Evolutionary conservation across 352 stramenopile species (phyloP), one percentile per base, ranked within the genome.

Genomic region (Thraustotheca clavata): DNA sequence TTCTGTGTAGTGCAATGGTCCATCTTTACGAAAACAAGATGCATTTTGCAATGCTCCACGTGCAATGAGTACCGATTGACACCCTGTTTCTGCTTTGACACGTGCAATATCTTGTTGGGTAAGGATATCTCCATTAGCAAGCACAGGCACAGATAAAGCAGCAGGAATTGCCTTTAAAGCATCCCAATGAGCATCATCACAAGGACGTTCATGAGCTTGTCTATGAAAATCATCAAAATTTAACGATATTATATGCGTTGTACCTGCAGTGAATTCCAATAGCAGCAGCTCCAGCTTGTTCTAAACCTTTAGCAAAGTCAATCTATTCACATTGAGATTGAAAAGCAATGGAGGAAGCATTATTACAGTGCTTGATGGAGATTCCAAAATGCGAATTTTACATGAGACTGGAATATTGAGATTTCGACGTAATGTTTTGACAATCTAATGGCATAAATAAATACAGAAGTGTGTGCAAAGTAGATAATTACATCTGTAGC

Each of bases 51-150:
- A 67, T 4, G 86, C 88, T 0, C 87, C 87, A 9, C 88, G 79
- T 29, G 88, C 88, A 54, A 95, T 76, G 62, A 96, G 75, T 39
- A 95, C 91, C 20, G 80, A 92, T 20, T 72, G 78, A 32, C 74
- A 80, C 3, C 81, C 80, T 0, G 80, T 91, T 43, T 78, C 62
- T n/a, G 73, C 67, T 12, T 74, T 73, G 20, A 95, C 73, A 47
- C 75, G 77, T 1, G 71, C 61, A 11, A 96, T 76, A 59, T 94
- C 79, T 7, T 87, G 82, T 54, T 86, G 74, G 26, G 60, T 73
- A 50, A 89, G 96, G 16, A 96, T 77, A 50, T 96, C 88, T n/a
- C 88, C 88, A 57, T 96, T 96, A 12, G 85, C 88, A 9, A 96
- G 68, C 27, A 96, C 75, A 31, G 88, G 88, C 11, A 96, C 80